phyloP scores from a whole-genome alignment of 2,329 filamentous ascomycete genomes.

The Alternaria hordeiaustralica region DNA sequence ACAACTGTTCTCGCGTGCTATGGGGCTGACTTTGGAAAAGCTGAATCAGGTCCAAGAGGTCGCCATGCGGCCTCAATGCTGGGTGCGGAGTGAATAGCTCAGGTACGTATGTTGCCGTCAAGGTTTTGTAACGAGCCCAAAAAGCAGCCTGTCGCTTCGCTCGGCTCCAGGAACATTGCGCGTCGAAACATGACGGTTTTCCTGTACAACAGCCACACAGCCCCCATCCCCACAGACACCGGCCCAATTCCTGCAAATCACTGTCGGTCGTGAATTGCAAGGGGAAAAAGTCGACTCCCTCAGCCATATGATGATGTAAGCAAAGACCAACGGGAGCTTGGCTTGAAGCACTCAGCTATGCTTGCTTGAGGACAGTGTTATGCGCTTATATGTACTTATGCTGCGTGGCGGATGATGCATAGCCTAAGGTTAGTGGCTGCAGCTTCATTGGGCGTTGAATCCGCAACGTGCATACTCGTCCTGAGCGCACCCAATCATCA shows the following conservation, averaged over 20 bases:
- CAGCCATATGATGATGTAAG: not conserved
- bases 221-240: constrained; percentile 5
- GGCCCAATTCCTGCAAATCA: constrained; percentile 1
- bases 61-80: constrained; percentile 3
- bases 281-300: not conserved
- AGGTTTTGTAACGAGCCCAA: constrained; percentile 6
- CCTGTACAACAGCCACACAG: constrained; percentile 4
- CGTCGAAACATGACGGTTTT: not conserved
- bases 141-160: constrained; percentile 2
- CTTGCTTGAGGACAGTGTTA: not conserved
- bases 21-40: not conserved
- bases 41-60: constrained; percentile 6
- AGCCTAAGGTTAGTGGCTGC: not conserved
- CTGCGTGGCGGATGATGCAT: not conserved
- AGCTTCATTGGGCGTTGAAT: not conserved
- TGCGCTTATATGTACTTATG: not conserved
- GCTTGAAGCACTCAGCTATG: not conserved
- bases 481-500: not conserved
- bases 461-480: not conserved
- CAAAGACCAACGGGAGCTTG: not conserved
- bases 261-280: not conserved
- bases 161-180: constrained; percentile 4
- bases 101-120: constrained; percentile 6
- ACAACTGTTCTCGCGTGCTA: not conserved
- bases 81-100: not conserved